Evolutionary conservation across 352 stramenopile species (phyloP), one percentile per base, ranked within the genome.

Genomic region (Pythium monospermum): DNA sequence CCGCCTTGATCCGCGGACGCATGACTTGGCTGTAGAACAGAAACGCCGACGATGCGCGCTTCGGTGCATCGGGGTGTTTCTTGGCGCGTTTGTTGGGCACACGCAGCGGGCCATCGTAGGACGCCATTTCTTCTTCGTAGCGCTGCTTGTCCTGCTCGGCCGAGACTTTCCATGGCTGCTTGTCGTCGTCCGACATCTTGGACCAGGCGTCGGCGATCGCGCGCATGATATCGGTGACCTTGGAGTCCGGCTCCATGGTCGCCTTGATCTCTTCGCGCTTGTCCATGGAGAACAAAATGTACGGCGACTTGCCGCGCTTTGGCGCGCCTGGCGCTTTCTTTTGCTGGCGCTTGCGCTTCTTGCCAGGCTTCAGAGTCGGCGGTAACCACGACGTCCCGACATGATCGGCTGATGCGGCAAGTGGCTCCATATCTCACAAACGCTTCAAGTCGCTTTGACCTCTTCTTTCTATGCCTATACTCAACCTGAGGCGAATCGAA

Each of bases 11-110:
- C 23, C 79, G 63, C 25, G 81, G 70, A 15, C 91, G 75, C 70
- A 96, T 96, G 19, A 91, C 85, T 49, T 96, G 80, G 33, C 85
- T 94, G 65, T 96, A 97, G 68, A 96, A 98, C 8, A 98, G 73
- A 59, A 98, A 98, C 18, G 94, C 89, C 26, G 84, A 96, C 59
- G 94, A 97, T 6, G 94, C 89, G 26, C 94, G 83, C 67, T 98
- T 98, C 6, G 95, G 92, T 5, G 93, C 93, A 41, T 95, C 78
- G 36, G 91, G 88, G 69, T 98, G 80, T 63, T 98, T 98, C 79
- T 98, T 98, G 8, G 88, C 88, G 42, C 92, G 77, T 68, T 98
- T 98, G 57, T 96, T 96, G 13, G 81, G 73, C 35, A 96, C 83
- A 25, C 91, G 87, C 63, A 96, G 70, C 6, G 90, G 89, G 0